These are phyloP conservation scores for Xanthoparmelia taractica DNA, from an alignment of 495 filamentous ascomycete genomes.

Conservation along the genomic window DNA sequence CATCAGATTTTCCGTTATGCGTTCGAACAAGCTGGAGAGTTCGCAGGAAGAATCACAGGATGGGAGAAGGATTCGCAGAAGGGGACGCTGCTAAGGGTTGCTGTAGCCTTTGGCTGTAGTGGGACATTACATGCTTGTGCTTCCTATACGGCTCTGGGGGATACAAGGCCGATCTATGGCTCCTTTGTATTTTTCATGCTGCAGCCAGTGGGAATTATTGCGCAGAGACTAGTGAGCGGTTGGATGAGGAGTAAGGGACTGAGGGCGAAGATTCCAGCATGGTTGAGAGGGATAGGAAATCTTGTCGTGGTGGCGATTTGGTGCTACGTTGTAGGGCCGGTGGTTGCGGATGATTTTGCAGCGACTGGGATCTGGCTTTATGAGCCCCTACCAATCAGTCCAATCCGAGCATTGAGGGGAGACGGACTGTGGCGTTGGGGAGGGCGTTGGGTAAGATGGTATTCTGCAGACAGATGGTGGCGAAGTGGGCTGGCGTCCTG, in stretches of 20 bases:
- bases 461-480: slow-evolving; percentile 54
- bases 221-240: slow-evolving; percentile 36
- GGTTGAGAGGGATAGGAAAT: slow-evolving; percentile 43
- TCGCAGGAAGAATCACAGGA: slow-evolving; percentile 10
- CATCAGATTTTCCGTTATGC: slow-evolving; percentile 76
- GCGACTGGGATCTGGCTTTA: slow-evolving; percentile 55
- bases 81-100: slow-evolving; percentile 28
- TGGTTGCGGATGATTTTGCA: slow-evolving; percentile 56
- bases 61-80: slow-evolving; percentile 19
- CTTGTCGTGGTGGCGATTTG: slow-evolving; percentile 46
- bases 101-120: slow-evolving; percentile 51
- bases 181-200: slow-evolving; percentile 51
- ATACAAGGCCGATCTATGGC: slow-evolving; percentile 35
- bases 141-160: slow-evolving; percentile 44
- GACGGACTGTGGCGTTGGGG: slow-evolving; percentile 54
- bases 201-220: slow-evolving; percentile 47
- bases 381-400: slow-evolving; percentile 62
- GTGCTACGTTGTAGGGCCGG: slow-evolving; percentile 47
- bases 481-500: slow-evolving; percentile 45
- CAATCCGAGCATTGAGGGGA: slow-evolving; percentile 45
- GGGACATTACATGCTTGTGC: slow-evolving; percentile 54
- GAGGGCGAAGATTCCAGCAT: slow-evolving; percentile 29
- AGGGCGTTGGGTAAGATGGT: slow-evolving; percentile 42
- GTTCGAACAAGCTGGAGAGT: slow-evolving; percentile 40
- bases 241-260: slow-evolving; percentile 26